Percentiles rank a stretch among this genome's conserved stretches.
phyloP scores from a whole-genome alignment of 2,329 filamentous ascomycete species.

The Diaporthe vexans region DNA sequence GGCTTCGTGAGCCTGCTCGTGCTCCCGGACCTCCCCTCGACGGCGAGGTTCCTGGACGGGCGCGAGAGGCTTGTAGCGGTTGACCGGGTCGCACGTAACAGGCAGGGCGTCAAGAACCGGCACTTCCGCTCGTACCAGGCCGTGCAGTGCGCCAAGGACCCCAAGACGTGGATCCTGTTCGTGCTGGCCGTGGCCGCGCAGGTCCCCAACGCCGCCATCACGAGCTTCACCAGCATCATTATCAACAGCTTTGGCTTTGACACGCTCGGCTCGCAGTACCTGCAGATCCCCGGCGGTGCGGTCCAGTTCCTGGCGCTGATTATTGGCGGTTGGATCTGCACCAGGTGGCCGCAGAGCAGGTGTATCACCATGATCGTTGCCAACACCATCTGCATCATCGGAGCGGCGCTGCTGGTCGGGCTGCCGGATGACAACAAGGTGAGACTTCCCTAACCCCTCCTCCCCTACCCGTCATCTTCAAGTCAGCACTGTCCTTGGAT shows the following conservation, averaged over 20 bases:
- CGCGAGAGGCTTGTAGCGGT: slow-evolving; percentile 70
- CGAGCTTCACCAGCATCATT: slow-evolving; percentile 50
- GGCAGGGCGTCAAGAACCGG: slow-evolving; percentile 67
- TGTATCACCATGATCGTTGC: slow-evolving; percentile 69
- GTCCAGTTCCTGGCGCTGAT: slow-evolving; percentile 69
- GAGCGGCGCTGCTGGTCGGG: slow-evolving; percentile 64
- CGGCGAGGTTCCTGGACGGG: slow-evolving; percentile 70
- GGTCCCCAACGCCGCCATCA: slow-evolving; percentile 55
- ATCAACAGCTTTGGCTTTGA: slow-evolving; percentile 50
- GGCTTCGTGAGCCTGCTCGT: slow-evolving; percentile 68
- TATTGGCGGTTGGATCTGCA: slow-evolving; percentile 64
- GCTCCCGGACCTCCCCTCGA: slow-evolving; percentile 73
- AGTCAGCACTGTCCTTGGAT: too few relatives aligned
- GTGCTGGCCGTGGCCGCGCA: slow-evolving; percentile 47
- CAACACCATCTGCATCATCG: slow-evolving; percentile 68
- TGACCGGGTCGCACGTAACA: slow-evolving; percentile 64
- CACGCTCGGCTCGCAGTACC: slow-evolving; percentile 46
- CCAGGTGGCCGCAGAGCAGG: slow-evolving; percentile 63
- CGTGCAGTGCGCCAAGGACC: slow-evolving; percentile 62
- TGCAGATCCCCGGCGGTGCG: slow-evolving; percentile 72
- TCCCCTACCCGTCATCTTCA: neutral
- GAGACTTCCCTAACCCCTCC: slow-evolving; percentile 5
- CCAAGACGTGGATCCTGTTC: slow-evolving; percentile 73
- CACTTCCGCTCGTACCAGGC: slow-evolving; percentile 62
- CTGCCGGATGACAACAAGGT: slow-evolving; percentile 62